These are phyloP conservation scores for Pseudogymnoascus verrucosus DNA, from an alignment of 2,329 filamentous ascomycete species.

Conservation along the genomic window DNA sequence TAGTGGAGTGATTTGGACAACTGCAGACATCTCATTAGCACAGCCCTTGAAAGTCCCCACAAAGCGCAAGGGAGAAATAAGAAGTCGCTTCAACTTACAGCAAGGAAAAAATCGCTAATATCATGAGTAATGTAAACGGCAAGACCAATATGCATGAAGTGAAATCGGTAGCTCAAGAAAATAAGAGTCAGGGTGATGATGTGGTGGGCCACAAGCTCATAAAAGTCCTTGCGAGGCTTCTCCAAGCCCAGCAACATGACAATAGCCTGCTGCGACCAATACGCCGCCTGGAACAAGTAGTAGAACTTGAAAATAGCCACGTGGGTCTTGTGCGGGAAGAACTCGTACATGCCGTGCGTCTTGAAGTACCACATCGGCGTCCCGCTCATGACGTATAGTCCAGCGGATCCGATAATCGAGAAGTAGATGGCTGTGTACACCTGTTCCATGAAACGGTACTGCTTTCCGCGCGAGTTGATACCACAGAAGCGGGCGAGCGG, in stretches of 20 bases:
- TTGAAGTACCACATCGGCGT: slow-evolving; percentile 98
- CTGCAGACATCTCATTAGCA: slow-evolving; percentile 33
- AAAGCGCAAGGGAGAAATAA: neutral
- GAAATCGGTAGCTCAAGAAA: slow-evolving; percentile 81
- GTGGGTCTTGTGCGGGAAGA: slow-evolving; percentile 76
- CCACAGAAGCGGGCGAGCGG: slow-evolving; percentile 65
- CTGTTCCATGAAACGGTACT: slow-evolving; percentile 91
- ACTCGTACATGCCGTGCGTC: slow-evolving; percentile 81
- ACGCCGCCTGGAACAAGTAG: slow-evolving; percentile 88
- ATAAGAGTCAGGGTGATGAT: slow-evolving; percentile 83
- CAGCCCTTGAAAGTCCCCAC: too few species aligned
- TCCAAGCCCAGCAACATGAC: slow-evolving; percentile 81
- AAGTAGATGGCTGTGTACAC: slow-evolving; percentile 93
- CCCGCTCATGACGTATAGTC: slow-evolving; percentile 81
- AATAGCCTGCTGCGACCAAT: slow-evolving; percentile 92
- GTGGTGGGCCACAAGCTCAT: slow-evolving; percentile 85
- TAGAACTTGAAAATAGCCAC: slow-evolving; percentile 85
- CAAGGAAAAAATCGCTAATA: slow-evolving; percentile 91
- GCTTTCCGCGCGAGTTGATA: slow-evolving; percentile 66
- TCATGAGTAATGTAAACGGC: slow-evolving; percentile 94
- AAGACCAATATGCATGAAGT: slow-evolving; percentile 91
- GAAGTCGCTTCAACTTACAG: slow-evolving; percentile 47
- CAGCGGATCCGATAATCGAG: slow-evolving; percentile 69
- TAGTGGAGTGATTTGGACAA: slow-evolving; percentile 92
- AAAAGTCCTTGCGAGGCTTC: slow-evolving; percentile 91